These are phyloP conservation scores for Leishmania arabica DNA, from an alignment of 208 protist species.

Conservation along the genomic window DNA sequence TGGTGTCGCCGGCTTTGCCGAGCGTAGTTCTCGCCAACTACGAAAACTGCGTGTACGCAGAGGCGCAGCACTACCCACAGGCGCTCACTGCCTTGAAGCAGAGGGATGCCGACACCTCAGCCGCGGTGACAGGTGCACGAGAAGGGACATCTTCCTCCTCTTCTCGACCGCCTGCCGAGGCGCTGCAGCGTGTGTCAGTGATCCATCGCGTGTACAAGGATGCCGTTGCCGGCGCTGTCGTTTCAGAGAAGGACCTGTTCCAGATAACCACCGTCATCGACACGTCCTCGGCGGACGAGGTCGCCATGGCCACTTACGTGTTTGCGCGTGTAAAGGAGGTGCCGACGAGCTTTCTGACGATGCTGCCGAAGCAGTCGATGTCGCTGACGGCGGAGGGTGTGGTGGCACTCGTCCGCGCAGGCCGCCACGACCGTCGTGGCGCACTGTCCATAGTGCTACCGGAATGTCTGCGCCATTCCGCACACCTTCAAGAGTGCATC, in stretches of 20 bases:
- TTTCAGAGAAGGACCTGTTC: constrained; percentile 37
- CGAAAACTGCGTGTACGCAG: constrained; percentile 27
- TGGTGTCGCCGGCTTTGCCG: not conserved
- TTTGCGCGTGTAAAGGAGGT: constrained; percentile 25
- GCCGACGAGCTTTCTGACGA: constrained; percentile 7
- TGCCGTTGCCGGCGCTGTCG: constrained; percentile 9
- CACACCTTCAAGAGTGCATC: constrained; percentile 12
- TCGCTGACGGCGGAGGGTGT: constrained; percentile 34
- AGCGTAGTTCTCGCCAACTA: not conserved
- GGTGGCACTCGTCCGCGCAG: constrained; percentile 36
- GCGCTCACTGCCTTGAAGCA: constrained; percentile 13
- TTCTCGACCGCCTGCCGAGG: not conserved
- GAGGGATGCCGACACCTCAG: not conserved
- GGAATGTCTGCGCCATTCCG: not conserved
- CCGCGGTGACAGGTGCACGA: not conserved
- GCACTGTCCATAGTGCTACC: constrained; percentile 25
- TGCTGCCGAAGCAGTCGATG: not conserved
- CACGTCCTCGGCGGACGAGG: constrained; percentile 19
- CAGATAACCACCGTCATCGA: constrained; percentile 12
- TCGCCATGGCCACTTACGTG: constrained; percentile 18
- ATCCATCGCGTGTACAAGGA: constrained; percentile 16
- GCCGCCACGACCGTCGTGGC: constrained; percentile 35
- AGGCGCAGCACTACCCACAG: constrained; percentile 14
- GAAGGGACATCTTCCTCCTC: not conserved
- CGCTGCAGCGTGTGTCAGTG: constrained; percentile 20